phyloP scores from a whole-genome alignment of 441 rosid species.

The Populus tomentosa region DNA sequence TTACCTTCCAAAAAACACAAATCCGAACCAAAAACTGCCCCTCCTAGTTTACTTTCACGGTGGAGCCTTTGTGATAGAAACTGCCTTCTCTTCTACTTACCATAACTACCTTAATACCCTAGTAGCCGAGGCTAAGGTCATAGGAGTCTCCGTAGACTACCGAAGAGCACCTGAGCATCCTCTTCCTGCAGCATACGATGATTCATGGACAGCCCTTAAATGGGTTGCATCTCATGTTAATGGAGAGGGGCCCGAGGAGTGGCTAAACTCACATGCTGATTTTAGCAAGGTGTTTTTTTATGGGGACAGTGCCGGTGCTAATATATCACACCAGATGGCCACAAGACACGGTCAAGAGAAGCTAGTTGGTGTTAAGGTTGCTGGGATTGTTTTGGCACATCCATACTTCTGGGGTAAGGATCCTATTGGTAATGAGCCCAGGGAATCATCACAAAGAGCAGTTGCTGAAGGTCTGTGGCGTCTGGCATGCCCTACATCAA shows the following conservation, averaged over 20 bases:
- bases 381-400: constrained; percentile 32
- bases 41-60: constrained; percentile 30
- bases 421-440: constrained; percentile 32
- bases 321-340: constrained; percentile 28
- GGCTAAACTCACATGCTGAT: constrained; percentile 20
- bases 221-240: constrained; percentile 22
- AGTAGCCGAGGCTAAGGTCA: constrained; percentile 7
- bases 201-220: constrained; percentile 22
- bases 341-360: constrained; percentile 17
- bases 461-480: constrained; percentile 18
- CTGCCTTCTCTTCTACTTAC: constrained; percentile 1
- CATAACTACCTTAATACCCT: background rate
- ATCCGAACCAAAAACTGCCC: constrained; percentile 18
- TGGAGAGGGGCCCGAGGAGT: constrained; percentile 18
- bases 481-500: constrained; percentile 31
- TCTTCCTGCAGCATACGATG: constrained; percentile 20
- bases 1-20: constrained; percentile 12
- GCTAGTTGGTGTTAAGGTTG: constrained; percentile 8
- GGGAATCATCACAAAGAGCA: constrained; percentile 8
- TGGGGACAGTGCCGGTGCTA: constrained; percentile 43
- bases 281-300: constrained; percentile 16
- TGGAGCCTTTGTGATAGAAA: constrained; percentile 20
- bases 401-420: constrained; percentile 43
- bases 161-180: constrained; percentile 24
- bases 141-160: constrained; percentile 16